These are phyloP conservation scores for Myxozyma geophila DNA, from an alignment of 805 yeast species.

Conservation along the genomic window DNA sequence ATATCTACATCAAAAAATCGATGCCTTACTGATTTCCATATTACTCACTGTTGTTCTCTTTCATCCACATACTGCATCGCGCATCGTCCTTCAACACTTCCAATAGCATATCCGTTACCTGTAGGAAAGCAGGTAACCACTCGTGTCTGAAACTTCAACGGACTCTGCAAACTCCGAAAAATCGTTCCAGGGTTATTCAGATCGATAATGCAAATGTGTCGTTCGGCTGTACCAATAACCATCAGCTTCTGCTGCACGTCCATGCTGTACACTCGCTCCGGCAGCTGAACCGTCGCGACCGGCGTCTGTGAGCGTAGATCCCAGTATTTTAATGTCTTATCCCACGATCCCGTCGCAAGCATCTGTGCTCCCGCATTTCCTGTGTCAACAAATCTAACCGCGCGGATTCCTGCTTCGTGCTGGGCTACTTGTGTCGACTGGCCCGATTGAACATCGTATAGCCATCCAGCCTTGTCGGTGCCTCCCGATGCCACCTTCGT, in stretches of 20 bases:
- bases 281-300: constrained; percentile 76
- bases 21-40: background rate
- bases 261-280: constrained; percentile 91
- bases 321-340: constrained; percentile 93
- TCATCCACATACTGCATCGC: constrained; percentile 92
- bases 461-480: constrained; percentile 82
- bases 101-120: constrained; percentile 91
- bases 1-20: background rate
- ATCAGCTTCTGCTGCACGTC: constrained; percentile 78
- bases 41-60: constrained; percentile 53
- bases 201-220: constrained; percentile 77
- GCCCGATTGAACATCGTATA: constrained; percentile 81
- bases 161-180: constrained; percentile 72
- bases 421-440: constrained; percentile 83
- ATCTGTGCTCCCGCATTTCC: constrained; percentile 80
- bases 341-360: constrained; percentile 95
- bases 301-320: constrained; percentile 83
- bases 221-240: constrained; percentile 93
- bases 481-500: constrained; percentile 87
- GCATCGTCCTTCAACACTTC: constrained; percentile 94
- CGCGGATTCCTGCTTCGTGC: constrained; percentile 79
- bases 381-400: constrained; percentile 76
- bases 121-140: constrained; percentile 82
- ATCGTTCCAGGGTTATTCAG: constrained; percentile 77
- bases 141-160: constrained; percentile 89